Base-by-base conservation (phyloP, 169 alveolate genomes). In the Amoebophrya sp. region DNA sequence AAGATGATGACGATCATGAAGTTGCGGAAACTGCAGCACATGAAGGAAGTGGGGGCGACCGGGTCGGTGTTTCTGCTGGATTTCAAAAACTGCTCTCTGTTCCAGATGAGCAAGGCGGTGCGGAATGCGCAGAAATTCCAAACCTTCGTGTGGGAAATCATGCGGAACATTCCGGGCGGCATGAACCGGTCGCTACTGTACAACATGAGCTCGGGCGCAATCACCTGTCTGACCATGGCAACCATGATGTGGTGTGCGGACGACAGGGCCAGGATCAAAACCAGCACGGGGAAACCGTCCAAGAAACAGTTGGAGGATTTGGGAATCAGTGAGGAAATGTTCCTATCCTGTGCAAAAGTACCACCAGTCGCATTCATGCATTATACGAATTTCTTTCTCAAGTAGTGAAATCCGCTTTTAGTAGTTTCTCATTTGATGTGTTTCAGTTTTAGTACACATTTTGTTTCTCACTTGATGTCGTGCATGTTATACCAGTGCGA, bases 221-320 rank as follows among this genome's bases (percentile, higher is more conserved):
- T 66, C 35, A 66, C 83, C 32, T 66, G 83, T 25, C 83, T 66
- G 39, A 66, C 83, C 35, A 66, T 66, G 83, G 83, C 83, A 2
- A 66, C 83, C 29, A 66, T 66, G 83, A 66, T 66, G 83, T 66
- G 83, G 83, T 66, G 83, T 25, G 32, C 12, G 29, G 83, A 66
- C 83, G 83, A 66, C 35, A 2, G 83, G 35, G 83, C 12, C 83
- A 66, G 83, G 83, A 66, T 66, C 35, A 66, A 66, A n/a, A 66
- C 35, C 35, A 7, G 83, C 83, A 66, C 83, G 39, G 83, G 83
- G 1, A 2, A 25, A 7, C 83, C 83, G 35, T 7, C 35, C 35
- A 66, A 66, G 83, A 66, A 66, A 25, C 83, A 66, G 32, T 25
- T 66, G 35, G 83, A 66, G 29, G 83, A 66, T 25, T 12, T 66